Evolutionary conservation across 108 stramenopile genomes (phyloP).

Genomic region (Seminavis robusta): DNA sequence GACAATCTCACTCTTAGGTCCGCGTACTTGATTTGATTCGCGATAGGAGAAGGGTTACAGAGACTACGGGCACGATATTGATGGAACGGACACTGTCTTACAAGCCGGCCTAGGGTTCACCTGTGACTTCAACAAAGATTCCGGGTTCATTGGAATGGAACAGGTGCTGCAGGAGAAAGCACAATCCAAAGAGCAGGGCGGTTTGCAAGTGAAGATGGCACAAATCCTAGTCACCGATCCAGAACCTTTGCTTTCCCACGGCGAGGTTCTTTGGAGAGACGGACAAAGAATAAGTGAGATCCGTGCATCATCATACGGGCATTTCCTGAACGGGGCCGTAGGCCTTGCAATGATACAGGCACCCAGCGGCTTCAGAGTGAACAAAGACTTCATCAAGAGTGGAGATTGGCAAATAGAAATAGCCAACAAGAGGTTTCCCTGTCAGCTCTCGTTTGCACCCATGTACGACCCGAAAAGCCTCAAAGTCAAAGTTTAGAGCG

Average conservation of each 20-base stretch:
- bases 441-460: slow-evolving; percentile 40
- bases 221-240: slow-evolving; percentile 40
- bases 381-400: slow-evolving; percentile 34
- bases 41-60: slow-evolving; percentile 79
- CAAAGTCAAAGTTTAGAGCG: no score
- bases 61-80: slow-evolving; percentile 85
- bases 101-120: slow-evolving; percentile 74
- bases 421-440: slow-evolving; percentile 37
- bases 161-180: slow-evolving; percentile 26
- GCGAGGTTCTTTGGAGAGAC: slow-evolving; percentile 68
- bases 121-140: slow-evolving; percentile 53
- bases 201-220: slow-evolving; percentile 39
- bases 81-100: slow-evolving; percentile 66
- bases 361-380: slow-evolving; percentile 14
- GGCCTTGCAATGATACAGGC: slow-evolving; percentile 61
- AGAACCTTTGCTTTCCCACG: slow-evolving; percentile 52
- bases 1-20: background rate
- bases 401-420: slow-evolving; percentile 62
- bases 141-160: slow-evolving; percentile 62
- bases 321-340: slow-evolving; percentile 64
- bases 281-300: slow-evolving; percentile 60
- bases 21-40: background rate
- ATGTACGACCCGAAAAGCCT: slow-evolving; percentile 67
- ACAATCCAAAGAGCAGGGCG: slow-evolving; percentile 34
- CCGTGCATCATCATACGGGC: slow-evolving; percentile 60